phyloP scores from a whole-genome alignment of 2,329 filamentous ascomycete genomes.

The Xenoacremonium recifei region DNA sequence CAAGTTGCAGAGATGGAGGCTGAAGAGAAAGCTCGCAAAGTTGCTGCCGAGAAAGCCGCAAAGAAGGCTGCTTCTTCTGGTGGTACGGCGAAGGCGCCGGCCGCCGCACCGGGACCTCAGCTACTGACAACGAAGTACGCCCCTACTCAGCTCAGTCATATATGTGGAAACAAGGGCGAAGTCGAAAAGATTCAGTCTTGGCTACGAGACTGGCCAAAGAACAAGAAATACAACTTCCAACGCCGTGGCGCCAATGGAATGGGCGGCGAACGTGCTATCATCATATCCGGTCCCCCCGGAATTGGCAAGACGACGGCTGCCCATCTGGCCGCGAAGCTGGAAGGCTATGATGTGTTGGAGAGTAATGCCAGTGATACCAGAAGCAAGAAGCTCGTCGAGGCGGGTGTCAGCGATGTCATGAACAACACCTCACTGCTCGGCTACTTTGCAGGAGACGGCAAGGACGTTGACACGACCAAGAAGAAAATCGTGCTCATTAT shows the following conservation, averaged over 20 bases:
- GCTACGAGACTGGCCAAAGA: conserved; percentile 79
- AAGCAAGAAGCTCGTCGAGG: conserved; percentile 94
- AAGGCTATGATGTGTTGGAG: conserved; percentile 91
- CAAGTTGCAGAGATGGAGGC: conserved; percentile 83
- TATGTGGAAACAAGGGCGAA: conserved; percentile 88
- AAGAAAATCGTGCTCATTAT: conserved; percentile 96
- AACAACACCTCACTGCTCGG: conserved; percentile 91
- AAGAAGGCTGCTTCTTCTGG: conserved; percentile 36
- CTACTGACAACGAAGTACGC: conserved; percentile 97
- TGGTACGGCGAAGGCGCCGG: conserved; percentile 36
- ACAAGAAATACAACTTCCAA: conserved; percentile 78
- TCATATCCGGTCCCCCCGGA: conserved; percentile 91
- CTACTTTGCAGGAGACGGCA: conserved; percentile 82
- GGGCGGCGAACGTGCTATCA: conserved; percentile 82
- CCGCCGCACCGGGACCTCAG: conserved; percentile 54
- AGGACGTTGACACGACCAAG: conserved; percentile 75
- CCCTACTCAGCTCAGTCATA: conserved; percentile 78
- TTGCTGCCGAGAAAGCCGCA: conserved; percentile 50
- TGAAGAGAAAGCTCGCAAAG: conserved; percentile 64
- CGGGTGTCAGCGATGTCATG: conserved; percentile 82
- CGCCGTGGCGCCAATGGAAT: conserved; percentile 80
- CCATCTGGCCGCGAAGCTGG: conserved; percentile 87
- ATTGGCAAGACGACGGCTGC: conserved; percentile 98
- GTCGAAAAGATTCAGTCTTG: conserved; percentile 90
- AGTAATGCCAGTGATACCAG: conserved; percentile 93